A percentile compares a stretch with the other conserved stretches of the same genome.
Evolutionary conservation across 208 protist species (phyloP).

Genomic region (Leishmania guyanensis): DNA sequence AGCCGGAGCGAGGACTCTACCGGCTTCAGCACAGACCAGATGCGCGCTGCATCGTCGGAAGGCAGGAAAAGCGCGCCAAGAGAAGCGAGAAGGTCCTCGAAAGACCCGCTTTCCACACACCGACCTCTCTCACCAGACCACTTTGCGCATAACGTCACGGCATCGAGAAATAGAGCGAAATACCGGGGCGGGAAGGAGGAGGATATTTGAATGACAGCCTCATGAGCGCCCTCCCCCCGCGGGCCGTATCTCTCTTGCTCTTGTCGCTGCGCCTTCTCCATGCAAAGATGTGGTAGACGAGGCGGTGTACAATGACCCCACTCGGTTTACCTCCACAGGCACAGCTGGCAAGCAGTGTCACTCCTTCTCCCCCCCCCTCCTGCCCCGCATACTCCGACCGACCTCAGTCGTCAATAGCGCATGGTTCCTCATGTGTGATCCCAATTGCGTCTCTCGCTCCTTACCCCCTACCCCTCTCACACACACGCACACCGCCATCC

Average conservation of each 20-base stretch:
- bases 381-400: neutral
- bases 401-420: neutral
- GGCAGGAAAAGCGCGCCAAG: neutral
- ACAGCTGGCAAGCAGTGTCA: neutral
- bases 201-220: neutral
- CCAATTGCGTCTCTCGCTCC: neutral
- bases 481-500: constrained; percentile 11
- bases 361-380: neutral
- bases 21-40: neutral
- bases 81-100: neutral
- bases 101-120: neutral
- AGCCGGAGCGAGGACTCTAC: neutral
- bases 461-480: neutral
- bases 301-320: neutral
- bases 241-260: neutral
- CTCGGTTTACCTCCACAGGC: neutral
- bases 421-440: neutral
- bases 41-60: neutral
- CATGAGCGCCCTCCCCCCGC: neutral
- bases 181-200: neutral
- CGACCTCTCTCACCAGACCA: neutral
- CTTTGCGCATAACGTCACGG: neutral
- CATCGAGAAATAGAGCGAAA: neutral
- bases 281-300: neutral
- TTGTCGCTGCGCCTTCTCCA: neutral